A percentile compares a stretch with the other conserved stretches of the same genome.
Conservation (phyloP, 345 rosid species). For the Hibiscus trionum region DNA sequence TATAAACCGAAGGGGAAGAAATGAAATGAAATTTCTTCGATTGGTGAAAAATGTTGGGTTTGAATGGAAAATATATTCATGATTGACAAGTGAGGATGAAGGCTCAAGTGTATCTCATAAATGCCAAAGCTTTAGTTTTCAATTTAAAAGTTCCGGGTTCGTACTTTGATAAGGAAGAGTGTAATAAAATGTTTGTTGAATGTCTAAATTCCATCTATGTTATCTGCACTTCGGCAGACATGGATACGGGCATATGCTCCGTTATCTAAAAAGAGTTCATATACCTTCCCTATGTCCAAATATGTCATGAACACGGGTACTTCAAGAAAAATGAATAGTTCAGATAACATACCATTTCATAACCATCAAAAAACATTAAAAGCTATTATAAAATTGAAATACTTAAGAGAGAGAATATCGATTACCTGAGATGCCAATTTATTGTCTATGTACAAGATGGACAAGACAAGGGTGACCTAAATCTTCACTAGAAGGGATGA, state of each 20-base stretch:
- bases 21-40: background rate
- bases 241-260: too few species aligned
- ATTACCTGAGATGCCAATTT: background rate
- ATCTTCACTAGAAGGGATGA: background rate
- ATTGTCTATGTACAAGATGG: background rate
- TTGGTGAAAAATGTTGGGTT: background rate
- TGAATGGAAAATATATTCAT: background rate
- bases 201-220: background rate
- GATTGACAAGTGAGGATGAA: slow-evolving; percentile 68
- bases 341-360: background rate
- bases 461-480: background rate
- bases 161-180: too few species aligned
- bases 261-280: too few species aligned
- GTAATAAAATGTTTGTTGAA: too few species aligned
- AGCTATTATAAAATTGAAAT: background rate
- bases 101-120: slow-evolving; percentile 41
- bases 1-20: background rate
- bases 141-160: background rate
- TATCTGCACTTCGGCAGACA: background rate
- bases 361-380: background rate
- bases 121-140: background rate
- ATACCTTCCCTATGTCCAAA: background rate
- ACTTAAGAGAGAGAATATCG: background rate
- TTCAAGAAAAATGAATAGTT: background rate
- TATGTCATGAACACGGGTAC: background rate